Evolutionary conservation across 495 filamentous ascomycete species (phyloP).

Genomic region (Massariosphaeria phaeospora): DNA sequence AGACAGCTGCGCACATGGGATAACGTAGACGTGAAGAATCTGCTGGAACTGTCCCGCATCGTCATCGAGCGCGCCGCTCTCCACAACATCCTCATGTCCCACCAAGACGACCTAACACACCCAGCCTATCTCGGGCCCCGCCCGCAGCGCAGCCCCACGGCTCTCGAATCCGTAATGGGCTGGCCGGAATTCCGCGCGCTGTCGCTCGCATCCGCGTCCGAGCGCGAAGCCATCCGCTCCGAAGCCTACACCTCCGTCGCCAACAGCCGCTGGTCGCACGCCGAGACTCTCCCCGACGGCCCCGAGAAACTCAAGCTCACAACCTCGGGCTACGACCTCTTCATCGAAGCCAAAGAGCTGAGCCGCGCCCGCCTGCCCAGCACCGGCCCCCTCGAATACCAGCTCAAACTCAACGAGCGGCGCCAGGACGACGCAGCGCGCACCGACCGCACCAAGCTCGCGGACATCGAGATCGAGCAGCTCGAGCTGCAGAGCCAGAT

Average conservation of each 20-base stretch:
- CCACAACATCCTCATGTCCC: constrained; percentile 64
- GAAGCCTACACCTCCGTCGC: background rate
- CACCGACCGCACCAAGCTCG: background rate
- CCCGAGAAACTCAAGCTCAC: background rate
- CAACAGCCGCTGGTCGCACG: background rate
- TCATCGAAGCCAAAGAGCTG: background rate
- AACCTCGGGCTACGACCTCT: background rate
- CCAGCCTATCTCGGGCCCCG: background rate
- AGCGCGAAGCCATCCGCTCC: constrained; percentile 2
- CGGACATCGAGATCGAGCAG: background rate
- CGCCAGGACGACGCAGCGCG: too few relatives aligned
- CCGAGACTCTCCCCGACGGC: background rate
- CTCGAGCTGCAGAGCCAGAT: too few relatives aligned
- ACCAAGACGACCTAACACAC: constrained; percentile 65
- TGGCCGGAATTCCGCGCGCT: constrained; percentile 12
- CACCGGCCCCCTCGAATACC: background rate
- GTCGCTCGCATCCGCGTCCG: background rate
- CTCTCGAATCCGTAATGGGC: background rate
- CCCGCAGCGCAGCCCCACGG: background rate
- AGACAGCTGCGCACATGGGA: constrained; percentile 19
- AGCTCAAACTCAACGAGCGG: too few relatives aligned
- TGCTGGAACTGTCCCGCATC: constrained; percentile 74
- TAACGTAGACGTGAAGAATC: constrained; percentile 91
- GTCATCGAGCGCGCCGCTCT: constrained; percentile 83
- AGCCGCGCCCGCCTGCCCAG: background rate